phyloP scores from a whole-genome alignment of 257 asterid species.

The Fraxinus excelsior region DNA sequence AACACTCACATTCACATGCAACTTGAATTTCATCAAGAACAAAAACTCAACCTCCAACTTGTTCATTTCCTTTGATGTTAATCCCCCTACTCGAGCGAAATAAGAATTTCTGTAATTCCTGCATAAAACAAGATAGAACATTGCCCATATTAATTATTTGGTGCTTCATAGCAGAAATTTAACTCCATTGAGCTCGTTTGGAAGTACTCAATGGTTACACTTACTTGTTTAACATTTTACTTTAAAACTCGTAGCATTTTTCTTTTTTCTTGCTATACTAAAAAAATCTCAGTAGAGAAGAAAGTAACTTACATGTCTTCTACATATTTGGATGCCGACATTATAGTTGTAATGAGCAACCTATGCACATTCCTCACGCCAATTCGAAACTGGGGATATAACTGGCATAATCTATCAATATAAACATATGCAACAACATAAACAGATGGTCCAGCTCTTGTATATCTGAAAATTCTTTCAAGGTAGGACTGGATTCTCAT shows the following conservation, averaged over 20 bases:
- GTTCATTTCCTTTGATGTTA: constrained; percentile 63
- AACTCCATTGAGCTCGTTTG: too few species aligned
- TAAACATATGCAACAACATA: constrained; percentile 86
- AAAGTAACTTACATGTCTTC: constrained; percentile 80
- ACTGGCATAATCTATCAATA: constrained; percentile 75
- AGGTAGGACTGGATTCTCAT: constrained; percentile 73
- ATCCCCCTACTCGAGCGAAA: constrained; percentile 91
- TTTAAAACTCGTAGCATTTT: background rate
- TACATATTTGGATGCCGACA: constrained; percentile 91
- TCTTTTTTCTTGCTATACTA: too few species aligned
- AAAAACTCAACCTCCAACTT: constrained; percentile 65
- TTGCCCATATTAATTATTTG: background rate
- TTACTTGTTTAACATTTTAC: background rate
- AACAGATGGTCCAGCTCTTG: constrained; percentile 86
- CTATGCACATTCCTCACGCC: constrained; percentile 75
- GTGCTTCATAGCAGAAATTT: too few species aligned
- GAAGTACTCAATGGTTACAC: too few species aligned
- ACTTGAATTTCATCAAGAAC: constrained; percentile 78
- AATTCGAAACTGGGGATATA: constrained; percentile 69
- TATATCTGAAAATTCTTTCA: constrained; percentile 86
- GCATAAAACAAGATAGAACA: constrained; percentile 20
- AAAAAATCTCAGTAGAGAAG: background rate
- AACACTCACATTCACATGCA: constrained; percentile 92
- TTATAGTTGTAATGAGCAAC: constrained; percentile 75
- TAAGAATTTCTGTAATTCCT: constrained; percentile 94